Conservation (phyloP, 805 yeast species). For the Ogataea neopini region DNA sequence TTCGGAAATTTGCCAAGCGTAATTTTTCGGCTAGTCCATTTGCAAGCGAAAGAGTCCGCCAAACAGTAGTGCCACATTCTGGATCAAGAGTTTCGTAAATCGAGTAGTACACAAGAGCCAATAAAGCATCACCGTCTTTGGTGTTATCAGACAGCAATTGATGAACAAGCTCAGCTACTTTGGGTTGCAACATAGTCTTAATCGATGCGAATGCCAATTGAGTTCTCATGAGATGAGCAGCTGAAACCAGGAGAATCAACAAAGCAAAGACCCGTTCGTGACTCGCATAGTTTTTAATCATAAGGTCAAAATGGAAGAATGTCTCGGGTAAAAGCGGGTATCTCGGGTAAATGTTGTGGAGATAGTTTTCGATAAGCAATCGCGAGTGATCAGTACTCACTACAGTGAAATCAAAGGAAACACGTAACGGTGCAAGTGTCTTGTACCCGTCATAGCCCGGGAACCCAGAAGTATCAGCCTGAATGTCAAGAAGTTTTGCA, state of each 20-base stretch:
- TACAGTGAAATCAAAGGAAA: slow-evolving; percentile 16
- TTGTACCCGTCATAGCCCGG: background rate
- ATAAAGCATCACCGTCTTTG: slow-evolving; percentile 19
- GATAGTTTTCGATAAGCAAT: slow-evolving; percentile 21
- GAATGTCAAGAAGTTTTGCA: slow-evolving; percentile 12
- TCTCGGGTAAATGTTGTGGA: slow-evolving; percentile 19
- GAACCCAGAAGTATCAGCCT: background rate
- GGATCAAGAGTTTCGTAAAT: slow-evolving; percentile 23
- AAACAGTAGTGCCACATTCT: slow-evolving; percentile 15
- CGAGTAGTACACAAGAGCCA: slow-evolving; percentile 16
- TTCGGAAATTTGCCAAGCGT: slow-evolving; percentile 13
- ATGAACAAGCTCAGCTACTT: slow-evolving; percentile 16
- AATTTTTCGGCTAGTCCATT: slow-evolving; percentile 21
- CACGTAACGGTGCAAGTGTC: slow-evolving; percentile 11
- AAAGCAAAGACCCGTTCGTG: slow-evolving; percentile 18
- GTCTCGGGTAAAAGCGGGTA: slow-evolving; percentile 21
- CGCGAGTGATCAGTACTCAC: slow-evolving; percentile 19
- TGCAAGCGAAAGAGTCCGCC: slow-evolving; percentile 21
- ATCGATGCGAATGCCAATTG: slow-evolving; percentile 19
- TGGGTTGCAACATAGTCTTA: slow-evolving; percentile 22
- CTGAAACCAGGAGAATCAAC: slow-evolving; percentile 19
- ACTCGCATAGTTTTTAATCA: slow-evolving; percentile 20
- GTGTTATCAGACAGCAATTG: slow-evolving; percentile 9
- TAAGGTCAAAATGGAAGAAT: slow-evolving; percentile 21
- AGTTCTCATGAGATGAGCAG: slow-evolving; percentile 24